Conservation (phyloP, 257 asterid species). For the Thymus quinquecostatus region DNA sequence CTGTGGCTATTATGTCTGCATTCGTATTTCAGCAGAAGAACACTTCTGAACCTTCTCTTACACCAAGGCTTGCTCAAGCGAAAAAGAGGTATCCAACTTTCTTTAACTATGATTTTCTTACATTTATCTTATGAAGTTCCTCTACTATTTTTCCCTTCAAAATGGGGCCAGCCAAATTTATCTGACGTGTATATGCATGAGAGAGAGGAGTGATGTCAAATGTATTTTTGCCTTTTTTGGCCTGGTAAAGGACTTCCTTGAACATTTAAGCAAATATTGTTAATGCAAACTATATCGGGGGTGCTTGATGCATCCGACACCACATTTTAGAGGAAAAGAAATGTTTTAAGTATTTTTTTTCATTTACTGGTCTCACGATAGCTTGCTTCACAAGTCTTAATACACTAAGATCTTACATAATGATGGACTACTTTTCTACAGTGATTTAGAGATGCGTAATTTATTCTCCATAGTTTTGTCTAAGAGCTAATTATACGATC, state of each 20-base stretch:
- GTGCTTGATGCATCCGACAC: not conserved
- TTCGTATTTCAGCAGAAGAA: conserved; percentile 96
- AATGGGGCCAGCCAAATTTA: not conserved
- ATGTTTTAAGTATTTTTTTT: not conserved
- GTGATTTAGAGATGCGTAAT: conserved; percentile 3
- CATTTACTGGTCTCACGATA: not conserved
- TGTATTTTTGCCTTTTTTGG: not conserved
- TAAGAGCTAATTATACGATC: not conserved
- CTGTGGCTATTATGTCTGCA: conserved; percentile 97
- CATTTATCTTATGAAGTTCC: conserved; percentile 17
- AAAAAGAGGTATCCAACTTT: conserved; percentile 54
- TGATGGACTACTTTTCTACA: not conserved
- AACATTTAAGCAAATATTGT: conserved; percentile 17
- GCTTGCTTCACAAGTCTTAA: conserved; percentile 13
- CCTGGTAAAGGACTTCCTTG: conserved; percentile 9
- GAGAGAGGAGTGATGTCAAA: not conserved
- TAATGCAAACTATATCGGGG: not conserved
- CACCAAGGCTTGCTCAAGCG: conserved; percentile 84
- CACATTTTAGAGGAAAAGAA: not conserved
- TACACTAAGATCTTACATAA: not conserved
- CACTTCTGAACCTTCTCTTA: conserved; percentile 85
- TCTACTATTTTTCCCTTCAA: conserved; percentile 13
- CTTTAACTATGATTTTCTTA: conserved; percentile 13
- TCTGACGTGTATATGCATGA: not conserved
- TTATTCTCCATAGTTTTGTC: not conserved